Percentiles rank a stretch among this genome's conserved stretches.
Conservation (phyloP, 345 rosid species). For the Microthlaspi erraticum region DNA sequence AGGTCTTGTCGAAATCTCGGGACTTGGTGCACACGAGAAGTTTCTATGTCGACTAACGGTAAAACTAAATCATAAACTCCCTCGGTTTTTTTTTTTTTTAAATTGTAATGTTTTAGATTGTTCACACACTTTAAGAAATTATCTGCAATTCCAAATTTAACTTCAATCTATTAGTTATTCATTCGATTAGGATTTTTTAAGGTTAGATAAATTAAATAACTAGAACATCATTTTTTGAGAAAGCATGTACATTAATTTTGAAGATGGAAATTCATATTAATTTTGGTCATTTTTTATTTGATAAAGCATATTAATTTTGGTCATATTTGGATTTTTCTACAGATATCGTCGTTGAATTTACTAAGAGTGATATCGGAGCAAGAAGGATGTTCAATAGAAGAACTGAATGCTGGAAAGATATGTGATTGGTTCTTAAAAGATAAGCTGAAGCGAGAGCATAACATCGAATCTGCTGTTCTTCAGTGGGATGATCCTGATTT, state of each 20-base stretch:
- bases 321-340: constrained; percentile 11
- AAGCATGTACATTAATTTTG: neutral
- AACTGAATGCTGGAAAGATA: constrained; percentile 78
- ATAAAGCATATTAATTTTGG: neutral
- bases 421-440: constrained; percentile 94
- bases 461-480: constrained; percentile 70
- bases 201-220: neutral
- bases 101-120: neutral
- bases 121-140: neutral
- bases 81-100: neutral
- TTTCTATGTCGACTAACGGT: constrained; percentile 93
- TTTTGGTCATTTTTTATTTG: neutral
- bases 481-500: constrained; percentile 92
- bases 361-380: constrained; percentile 80
- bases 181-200: too few species aligned
- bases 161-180: neutral
- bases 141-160: neutral
- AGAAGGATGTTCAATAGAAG: constrained; percentile 82
- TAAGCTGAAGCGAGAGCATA: constrained; percentile 77
- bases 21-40: constrained; percentile 77
- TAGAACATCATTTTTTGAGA: neutral
- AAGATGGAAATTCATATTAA: neutral
- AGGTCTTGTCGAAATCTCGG: constrained; percentile 82
- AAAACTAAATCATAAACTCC: neutral
- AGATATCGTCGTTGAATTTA: constrained; percentile 89